These are phyloP conservation scores for Boletus semigastroideus DNA, from an alignment of 1,284 basidiomycete species.

Conservation along the genomic window DNA sequence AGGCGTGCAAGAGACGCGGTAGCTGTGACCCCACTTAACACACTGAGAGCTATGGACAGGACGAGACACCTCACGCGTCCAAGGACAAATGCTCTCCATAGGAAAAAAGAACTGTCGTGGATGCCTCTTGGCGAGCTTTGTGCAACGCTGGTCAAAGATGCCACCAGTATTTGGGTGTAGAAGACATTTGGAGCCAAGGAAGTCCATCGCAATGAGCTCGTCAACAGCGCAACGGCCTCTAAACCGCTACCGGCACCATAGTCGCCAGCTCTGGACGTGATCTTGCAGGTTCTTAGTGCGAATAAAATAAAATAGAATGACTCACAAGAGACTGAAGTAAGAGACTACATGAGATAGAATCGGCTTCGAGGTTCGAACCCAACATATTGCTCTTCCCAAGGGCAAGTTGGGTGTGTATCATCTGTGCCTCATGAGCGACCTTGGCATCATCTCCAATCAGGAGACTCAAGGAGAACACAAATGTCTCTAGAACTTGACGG, in stretches of 20 bases:
- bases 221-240: constrained; percentile 55
- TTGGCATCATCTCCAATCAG: constrained; percentile 68
- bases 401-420: constrained; percentile 64
- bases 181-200: constrained; percentile 67
- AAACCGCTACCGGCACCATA: constrained; percentile 62
- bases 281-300: constrained; percentile 38
- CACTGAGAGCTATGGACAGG: neutral
- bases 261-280: constrained; percentile 53
- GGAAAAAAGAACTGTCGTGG: constrained; percentile 35
- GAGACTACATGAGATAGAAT: constrained; percentile 62
- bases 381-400: constrained; percentile 57
- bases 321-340: constrained; percentile 59
- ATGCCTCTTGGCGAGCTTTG: constrained; percentile 43
- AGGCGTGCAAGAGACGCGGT: constrained; percentile 53
- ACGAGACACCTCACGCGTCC: constrained; percentile 52
- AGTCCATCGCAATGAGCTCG: constrained; percentile 60
- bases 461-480: constrained; percentile 56
- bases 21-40: constrained; percentile 43
- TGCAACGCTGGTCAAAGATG: constrained; percentile 59
- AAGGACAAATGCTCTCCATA: constrained; percentile 73
- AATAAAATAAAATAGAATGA: neutral
- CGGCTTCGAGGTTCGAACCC: constrained; percentile 58
- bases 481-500: constrained; percentile 57
- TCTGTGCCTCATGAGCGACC: constrained; percentile 60
- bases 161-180: constrained; percentile 64